phyloP scores from a whole-genome alignment of 1,284 basidiomycete species.

The Tylopilus orsonianus region DNA sequence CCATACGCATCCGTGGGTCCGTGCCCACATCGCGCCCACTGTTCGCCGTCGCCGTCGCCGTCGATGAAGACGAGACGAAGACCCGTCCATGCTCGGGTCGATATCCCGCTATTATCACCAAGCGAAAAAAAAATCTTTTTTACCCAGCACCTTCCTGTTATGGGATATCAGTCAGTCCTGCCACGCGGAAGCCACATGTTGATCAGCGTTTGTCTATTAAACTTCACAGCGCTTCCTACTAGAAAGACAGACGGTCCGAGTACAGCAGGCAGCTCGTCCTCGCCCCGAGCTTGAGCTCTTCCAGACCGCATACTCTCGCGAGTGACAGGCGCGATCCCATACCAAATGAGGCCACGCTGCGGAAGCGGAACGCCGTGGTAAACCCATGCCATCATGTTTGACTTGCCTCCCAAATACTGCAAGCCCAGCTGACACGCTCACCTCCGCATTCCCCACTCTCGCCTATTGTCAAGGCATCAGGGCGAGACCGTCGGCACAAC shows the following conservation, averaged over 20 bases:
- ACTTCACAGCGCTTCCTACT: conserved; percentile 13
- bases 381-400: conserved; percentile 12
- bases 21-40: too few species aligned
- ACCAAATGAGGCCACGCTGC: conserved; percentile 19
- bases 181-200: conserved; percentile 15
- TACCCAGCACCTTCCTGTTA: conserved; percentile 15
- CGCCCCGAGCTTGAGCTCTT: background rate
- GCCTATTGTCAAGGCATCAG: conserved; percentile 47
- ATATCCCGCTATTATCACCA: background rate
- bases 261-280: background rate
- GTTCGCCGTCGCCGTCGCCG: conserved; percentile 5
- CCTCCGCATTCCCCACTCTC: conserved; percentile 2
- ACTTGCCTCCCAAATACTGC: conserved; percentile 30
- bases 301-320: background rate
- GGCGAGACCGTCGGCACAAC: conserved; percentile 51
- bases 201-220: conserved; percentile 21
- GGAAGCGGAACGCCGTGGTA: conserved; percentile 27
- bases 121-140: conserved; percentile 27
- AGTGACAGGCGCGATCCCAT: background rate
- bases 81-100: conserved; percentile 26
- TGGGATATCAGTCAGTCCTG: conserved; percentile 10
- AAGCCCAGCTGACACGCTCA: conserved; percentile 16
- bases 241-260: background rate
- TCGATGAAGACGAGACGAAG: conserved; percentile 3
- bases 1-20: too few species aligned